Conservation (phyloP, 169 alveolate species). For the Theileria equi region DNA sequence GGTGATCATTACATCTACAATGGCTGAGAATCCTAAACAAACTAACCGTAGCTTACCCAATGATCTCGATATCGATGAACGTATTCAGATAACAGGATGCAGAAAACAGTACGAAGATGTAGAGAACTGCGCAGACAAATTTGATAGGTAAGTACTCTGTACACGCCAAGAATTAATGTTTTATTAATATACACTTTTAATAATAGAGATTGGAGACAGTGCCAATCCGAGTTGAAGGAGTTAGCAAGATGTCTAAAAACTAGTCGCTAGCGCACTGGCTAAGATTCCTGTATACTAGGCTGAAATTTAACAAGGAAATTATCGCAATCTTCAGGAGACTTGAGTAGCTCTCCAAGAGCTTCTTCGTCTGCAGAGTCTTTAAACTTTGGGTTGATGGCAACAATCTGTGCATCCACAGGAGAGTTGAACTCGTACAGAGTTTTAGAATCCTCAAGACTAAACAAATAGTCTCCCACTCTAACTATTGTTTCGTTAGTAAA, state of each 20-base stretch:
- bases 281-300: not conserved
- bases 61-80: constrained; percentile 58
- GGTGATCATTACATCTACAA: too few relatives aligned
- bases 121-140: constrained; percentile 61
- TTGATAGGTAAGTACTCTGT: constrained; percentile 52
- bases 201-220: constrained; percentile 63
- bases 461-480: constrained; percentile 29
- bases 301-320: constrained; percentile 41
- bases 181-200: not conserved
- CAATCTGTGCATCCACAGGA: constrained; percentile 35
- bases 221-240: constrained; percentile 64
- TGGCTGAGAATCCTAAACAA: too few relatives aligned
- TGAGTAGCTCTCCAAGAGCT: constrained; percentile 33
- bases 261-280: not conserved
- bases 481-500: constrained; percentile 32
- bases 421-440: constrained; percentile 55
- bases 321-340: constrained; percentile 35
- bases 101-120: constrained; percentile 53
- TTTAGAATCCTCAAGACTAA: constrained; percentile 50
- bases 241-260: constrained; percentile 19
- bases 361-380: constrained; percentile 34
- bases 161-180: not conserved
- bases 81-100: constrained; percentile 64
- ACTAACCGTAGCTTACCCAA: too few relatives aligned
- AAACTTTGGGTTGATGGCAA: constrained; percentile 43